A percentile compares a stretch with the other conserved stretches of the same genome.
Conservation (phyloP, 108 stramenopile species). For the Discostella pseudostelligera region DNA sequence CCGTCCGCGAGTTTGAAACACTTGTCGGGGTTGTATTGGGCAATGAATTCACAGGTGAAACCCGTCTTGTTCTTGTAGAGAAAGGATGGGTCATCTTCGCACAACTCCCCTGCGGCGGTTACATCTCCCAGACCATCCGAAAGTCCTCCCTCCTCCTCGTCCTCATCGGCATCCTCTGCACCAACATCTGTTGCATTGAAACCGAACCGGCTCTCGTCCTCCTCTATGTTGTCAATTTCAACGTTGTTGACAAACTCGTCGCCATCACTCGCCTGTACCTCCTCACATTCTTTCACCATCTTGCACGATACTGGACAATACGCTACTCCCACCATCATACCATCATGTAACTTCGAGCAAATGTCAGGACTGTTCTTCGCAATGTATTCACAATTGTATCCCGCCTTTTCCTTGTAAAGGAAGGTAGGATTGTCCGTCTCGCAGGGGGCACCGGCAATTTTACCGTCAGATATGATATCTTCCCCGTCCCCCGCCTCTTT, state of each 20-base stretch:
- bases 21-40: conserved; percentile 23
- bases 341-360: conserved; percentile 29
- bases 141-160: neutral
- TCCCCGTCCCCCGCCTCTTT: too few relatives aligned
- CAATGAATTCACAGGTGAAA: conserved; percentile 33
- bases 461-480: neutral
- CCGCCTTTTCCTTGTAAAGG: conserved; percentile 23
- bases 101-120: neutral
- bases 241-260: neutral
- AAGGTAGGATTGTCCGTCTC: conserved; percentile 23
- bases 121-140: neutral
- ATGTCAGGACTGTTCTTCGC: conserved; percentile 22
- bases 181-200: neutral
- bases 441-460: conserved; percentile 1
- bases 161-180: neutral
- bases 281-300: conserved; percentile 32
- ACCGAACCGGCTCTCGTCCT: neutral
- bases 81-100: conserved; percentile 25
- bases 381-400: conserved; percentile 30
- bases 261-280: neutral
- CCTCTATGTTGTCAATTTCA: neutral
- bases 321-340: conserved; percentile 20
- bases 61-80: conserved; percentile 25
- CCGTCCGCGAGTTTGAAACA: conserved; percentile 28
- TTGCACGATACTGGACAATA: conserved; percentile 31